These are phyloP conservation scores for Marasmius oreades DNA, from an alignment of 1,284 basidiomycete species.

Conservation along the genomic window DNA sequence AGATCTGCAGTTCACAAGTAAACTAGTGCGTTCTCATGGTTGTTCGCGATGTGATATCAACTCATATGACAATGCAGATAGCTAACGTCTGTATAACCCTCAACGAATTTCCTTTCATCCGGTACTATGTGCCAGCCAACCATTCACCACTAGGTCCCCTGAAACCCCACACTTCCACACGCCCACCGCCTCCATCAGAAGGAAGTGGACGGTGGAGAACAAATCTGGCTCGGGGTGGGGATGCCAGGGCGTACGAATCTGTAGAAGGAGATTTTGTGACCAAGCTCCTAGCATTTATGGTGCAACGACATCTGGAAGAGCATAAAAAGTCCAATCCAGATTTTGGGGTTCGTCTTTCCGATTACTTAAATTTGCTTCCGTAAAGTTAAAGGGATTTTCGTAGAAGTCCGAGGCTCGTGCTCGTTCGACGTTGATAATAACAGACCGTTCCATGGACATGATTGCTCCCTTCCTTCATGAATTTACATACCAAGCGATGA, in stretches of 20 bases:
- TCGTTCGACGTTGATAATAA: conserved; percentile 85
- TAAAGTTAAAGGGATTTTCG: conserved; percentile 14
- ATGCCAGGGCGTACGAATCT: conserved; percentile 61
- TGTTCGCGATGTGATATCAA: conserved; percentile 9
- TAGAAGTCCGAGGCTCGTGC: conserved; percentile 75
- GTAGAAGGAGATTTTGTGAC: conserved; percentile 71
- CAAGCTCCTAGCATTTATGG: conserved; percentile 77
- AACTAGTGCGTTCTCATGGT: conserved; percentile 46
- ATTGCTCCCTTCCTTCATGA: conserved; percentile 92
- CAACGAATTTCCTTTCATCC: conserved; percentile 92
- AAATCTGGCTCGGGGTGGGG: conserved; percentile 64
- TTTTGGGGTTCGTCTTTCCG: conserved; percentile 60
- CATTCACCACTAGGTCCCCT: conserved; percentile 87
- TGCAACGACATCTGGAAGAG: conserved; percentile 81
- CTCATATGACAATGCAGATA: conserved; percentile 48
- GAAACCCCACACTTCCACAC: conserved; percentile 57
- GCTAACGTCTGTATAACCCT: conserved; percentile 89
- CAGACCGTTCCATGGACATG: conserved; percentile 94
- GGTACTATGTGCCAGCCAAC: conserved; percentile 87
- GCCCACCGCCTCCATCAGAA: conserved; percentile 62
- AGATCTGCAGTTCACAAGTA: conserved; percentile 74
- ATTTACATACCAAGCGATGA: conserved; percentile 99
- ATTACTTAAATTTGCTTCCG: not conserved
- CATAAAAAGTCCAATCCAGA: conserved; percentile 83
- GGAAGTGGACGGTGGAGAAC: conserved; percentile 66